These are phyloP conservation scores for Peronospora destructor DNA, from an alignment of 352 stramenopile genomes.

Conservation along the genomic window DNA sequence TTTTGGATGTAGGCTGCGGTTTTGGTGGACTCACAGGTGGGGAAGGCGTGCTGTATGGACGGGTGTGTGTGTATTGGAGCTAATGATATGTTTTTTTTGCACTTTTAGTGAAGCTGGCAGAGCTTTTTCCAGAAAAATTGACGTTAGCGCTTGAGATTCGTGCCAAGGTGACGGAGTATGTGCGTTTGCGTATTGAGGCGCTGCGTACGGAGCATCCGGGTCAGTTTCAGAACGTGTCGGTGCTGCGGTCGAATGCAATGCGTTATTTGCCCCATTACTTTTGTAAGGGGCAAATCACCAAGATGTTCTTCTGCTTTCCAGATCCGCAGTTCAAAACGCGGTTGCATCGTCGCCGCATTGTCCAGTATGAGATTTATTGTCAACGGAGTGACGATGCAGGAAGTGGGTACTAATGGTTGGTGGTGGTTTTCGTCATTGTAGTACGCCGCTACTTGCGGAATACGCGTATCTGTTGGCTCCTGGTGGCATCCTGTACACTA, in stretches of 20 bases:
- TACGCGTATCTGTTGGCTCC: constrained; percentile 94
- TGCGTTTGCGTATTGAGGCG: constrained; percentile 87
- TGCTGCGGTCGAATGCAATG: constrained; percentile 96
- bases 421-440: constrained; percentile 22
- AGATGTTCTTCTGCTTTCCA: constrained; percentile 99
- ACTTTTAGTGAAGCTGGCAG: constrained; percentile 80
- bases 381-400: not conserved
- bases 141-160: constrained; percentile 97
- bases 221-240: constrained; percentile 93
- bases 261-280: constrained; percentile 86
- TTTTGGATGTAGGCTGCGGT: constrained; percentile 96
- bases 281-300: constrained; percentile 84
- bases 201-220: constrained; percentile 68
- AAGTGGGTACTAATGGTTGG: constrained; percentile 1
- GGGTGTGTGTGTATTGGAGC: not conserved
- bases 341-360: constrained; percentile 92
- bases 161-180: constrained; percentile 91
- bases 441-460: constrained; percentile 90
- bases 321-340: constrained; percentile 99
- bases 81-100: not conserved
- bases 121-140: constrained; percentile 89
- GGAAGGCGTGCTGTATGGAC: not conserved
- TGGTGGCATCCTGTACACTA: constrained; percentile 93
- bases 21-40: constrained; percentile 93
- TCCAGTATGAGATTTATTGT: constrained; percentile 50